A percentile compares a stretch with the other conserved stretches of the same genome.
Conservation (phyloP, 176 grass and related monocot species). For the Stipa capillata region DNA sequence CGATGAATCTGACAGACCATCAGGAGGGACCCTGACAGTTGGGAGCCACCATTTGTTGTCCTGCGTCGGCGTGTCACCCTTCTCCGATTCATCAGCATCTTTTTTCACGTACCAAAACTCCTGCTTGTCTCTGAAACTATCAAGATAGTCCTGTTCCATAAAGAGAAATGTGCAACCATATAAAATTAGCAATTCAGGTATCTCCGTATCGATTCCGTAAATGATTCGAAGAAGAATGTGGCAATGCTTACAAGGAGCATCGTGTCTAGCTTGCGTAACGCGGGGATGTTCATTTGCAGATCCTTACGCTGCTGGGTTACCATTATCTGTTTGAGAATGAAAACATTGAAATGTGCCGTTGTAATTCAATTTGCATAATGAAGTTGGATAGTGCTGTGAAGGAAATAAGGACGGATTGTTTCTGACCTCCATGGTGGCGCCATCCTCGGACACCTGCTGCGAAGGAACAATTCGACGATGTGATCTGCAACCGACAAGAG, state of each 20-base stretch:
- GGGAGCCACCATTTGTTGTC: constrained; percentile 89
- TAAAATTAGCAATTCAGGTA: background rate
- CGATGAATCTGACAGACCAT: constrained; percentile 51
- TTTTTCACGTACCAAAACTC: constrained; percentile 74
- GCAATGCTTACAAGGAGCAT: constrained; percentile 70
- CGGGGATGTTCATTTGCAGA: constrained; percentile 83
- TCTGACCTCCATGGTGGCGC: constrained; percentile 70
- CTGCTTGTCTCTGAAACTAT: constrained; percentile 42
- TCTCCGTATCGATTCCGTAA: background rate
- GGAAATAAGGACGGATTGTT: background rate
- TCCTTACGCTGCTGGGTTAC: constrained; percentile 74
- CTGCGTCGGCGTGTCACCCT: constrained; percentile 25
- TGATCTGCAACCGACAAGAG: constrained; percentile 70
- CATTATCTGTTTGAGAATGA: constrained; percentile 50
- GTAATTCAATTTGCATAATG: background rate
- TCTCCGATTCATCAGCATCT: constrained; percentile 39
- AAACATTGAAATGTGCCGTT: background rate
- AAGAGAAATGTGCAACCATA: background rate
- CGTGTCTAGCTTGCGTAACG: constrained; percentile 63
- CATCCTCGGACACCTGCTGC: constrained; percentile 45
- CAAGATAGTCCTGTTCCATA: constrained; percentile 53
- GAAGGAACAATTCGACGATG: constrained; percentile 85
- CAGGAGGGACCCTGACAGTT: constrained; percentile 49
- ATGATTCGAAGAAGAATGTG: background rate
- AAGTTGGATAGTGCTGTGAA: background rate